These are phyloP conservation scores for Paramecium sexaurelia DNA, from an alignment of 73 alveolate genomes.

Conservation along the genomic window DNA sequence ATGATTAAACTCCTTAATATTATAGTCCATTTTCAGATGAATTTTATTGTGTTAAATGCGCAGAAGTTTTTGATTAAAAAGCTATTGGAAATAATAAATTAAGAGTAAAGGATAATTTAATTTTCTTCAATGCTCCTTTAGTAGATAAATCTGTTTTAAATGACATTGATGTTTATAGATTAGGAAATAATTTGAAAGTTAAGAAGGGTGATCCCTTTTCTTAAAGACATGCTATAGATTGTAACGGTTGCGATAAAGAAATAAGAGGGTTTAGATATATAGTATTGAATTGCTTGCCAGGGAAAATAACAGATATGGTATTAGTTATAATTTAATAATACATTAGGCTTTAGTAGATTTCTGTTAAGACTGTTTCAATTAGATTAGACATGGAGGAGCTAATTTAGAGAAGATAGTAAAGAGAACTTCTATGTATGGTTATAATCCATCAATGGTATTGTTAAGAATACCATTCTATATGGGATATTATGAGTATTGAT, in stretches of 20 bases:
- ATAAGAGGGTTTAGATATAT: not conserved
- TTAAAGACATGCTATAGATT: slow-evolving; percentile 10
- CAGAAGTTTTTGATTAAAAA: not conserved
- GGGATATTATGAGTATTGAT: slow-evolving; percentile 36
- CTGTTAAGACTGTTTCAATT: not conserved
- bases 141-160: slow-evolving; percentile 20
- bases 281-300: slow-evolving; percentile 7
- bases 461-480: slow-evolving; percentile 7
- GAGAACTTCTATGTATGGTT: not conserved
- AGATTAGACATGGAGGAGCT: not conserved
- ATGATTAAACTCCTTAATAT: not conserved
- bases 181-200: not conserved
- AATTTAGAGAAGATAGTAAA: not conserved
- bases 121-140: not conserved
- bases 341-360: not conserved
- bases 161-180: not conserved
- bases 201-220: not conserved
- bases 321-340: not conserved
- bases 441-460: slow-evolving; percentile 2
- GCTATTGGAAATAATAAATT: not conserved
- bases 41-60: slow-evolving; percentile 12
- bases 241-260: slow-evolving; percentile 1
- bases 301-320: not conserved
- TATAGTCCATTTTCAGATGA: not conserved
- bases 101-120: not conserved